Evolutionary conservation across 1,284 basidiomycete species (phyloP), one percentile per base, ranked within the genome.

Genomic region (Leucoagaricus sp.): DNA sequence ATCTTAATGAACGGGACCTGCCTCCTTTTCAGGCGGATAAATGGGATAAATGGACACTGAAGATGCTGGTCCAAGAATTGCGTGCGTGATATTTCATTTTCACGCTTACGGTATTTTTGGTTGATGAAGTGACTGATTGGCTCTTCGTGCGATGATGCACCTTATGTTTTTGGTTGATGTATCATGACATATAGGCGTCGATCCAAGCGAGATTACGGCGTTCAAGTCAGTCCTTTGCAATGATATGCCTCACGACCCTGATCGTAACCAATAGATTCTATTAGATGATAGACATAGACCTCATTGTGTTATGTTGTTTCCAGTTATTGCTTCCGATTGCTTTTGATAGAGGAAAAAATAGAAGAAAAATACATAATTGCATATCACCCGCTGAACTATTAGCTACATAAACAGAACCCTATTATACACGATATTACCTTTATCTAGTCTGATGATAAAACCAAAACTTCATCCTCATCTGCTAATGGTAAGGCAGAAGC

Each of bases 11-110:
- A 26, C 33, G 31, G 9, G 51, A 45, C 8, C 15, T 45, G 1
- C 29, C 10, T 6, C 23, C 31, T 8, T 13, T 44, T 6, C 9
- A 31, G 12, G 28, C 29, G 9, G 50, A 52, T 33, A 52, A 52
- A 19, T 52, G 50, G 50, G 50, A 52, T 15, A 52, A 44, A 26
- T 52, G 50, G 50, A 52, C 50, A 28, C 28, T 52, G 50, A 52
- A 33, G 25, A 28, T 44, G 17, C 19, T 52, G 28, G 31, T 52
- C 9, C 40, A 44, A 19, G 40, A 52, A 19, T 19, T 42, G 3
- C 50, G 41, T 52, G 44, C 50, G 50, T 44, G 28, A 31, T 23
- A 28, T 40, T 15, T 40, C 23, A 13, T 17, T 15, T 34, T 17
- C 15, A 21, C 12, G 31, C 12, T 33, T 33, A 10, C 17, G 29